Evolutionary conservation across 768 basidiomycete species (phyloP), one percentile per base, ranked within the genome.

Genomic region (Mycena leptocephala): DNA sequence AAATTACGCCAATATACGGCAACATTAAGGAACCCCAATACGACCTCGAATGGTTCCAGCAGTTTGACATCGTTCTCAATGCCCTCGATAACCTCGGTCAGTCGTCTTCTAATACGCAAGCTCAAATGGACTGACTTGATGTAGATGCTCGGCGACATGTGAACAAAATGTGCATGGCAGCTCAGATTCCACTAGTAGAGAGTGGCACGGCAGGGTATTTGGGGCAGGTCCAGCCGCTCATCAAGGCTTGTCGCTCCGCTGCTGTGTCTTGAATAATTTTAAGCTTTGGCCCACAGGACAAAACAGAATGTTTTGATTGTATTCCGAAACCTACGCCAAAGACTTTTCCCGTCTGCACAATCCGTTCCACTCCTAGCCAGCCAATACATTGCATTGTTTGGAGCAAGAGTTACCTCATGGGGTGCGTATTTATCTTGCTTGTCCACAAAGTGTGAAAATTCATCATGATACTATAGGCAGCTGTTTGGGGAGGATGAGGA

Each of bases 351-450:
- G 97, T 99, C 13, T 99, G 98, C 83, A 99, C 98, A 0, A 99
- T 99, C 79, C 93, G 98, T 46, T 96, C 96, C 2, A 99, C 98
- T 0, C 98, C 98, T 0, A 96, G 95, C 72, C 97, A 98, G 78
- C 97, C 98, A 0, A 98, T 99, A 64, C 98, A 99, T 81, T 99
- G 98, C 81, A 99, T 99, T 62, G 97, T 99, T 3, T 99, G 98
- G 98, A 97, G 96, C 35, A 99, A 99, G 84, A 97, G 93, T 72
- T 99, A 99, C 87, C 92, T 99, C 16, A 91, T 99, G 80, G 93
- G 95, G 97, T 96, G 79, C 82, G 95, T 85, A 14, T 46, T 7
- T 46, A 3, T 62, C 32, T 58, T n/a, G n/a, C n/a, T n/a, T n/a
- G n/a, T n/a, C n/a, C n/a, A n/a, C n/a, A n/a, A n/a, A n/a, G n/a